Evolutionary conservation across 768 basidiomycete genomes (phyloP), one percentile per base, ranked within the genome.

Genomic region (Tylopilus vinaceipallidus): DNA sequence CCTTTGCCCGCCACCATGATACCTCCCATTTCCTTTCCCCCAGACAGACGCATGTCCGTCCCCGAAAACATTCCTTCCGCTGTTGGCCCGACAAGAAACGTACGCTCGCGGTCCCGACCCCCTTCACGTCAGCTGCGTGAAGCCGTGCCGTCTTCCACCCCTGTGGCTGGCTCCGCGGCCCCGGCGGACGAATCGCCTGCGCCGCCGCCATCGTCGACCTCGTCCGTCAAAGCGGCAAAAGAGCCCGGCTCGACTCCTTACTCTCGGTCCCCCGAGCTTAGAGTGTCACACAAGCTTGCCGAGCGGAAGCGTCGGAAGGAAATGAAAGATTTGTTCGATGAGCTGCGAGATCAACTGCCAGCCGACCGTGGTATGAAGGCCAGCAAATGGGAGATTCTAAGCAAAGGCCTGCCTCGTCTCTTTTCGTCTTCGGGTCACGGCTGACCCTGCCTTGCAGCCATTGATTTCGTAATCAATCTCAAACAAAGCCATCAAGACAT

Each of bases 311-410:
- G 97, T 59, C 78, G 97, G 69, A 98, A 95, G 71, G 97, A 99
- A 72, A 99, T 99, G 97, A 97, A 97, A 66, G 95, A 98, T 52
- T 69, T 99, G 37, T 98, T 98, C 64, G 97, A 99, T 59, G 97
- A 99, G 67, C 72, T 99, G 55, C 80, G 93, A 50, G 95, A 97
- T 67, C 84, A 91, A 61, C 73, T 99, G 22, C 97, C 97, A 2
- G 86, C 87, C 44, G 93, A 93, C 73, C 81, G 88, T 45, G 93
- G 88, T 36, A 90, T 94, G 84, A 98, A 98, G 65, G 88, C 92
- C 17, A 94, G 91, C 73, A 99, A 99, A 73, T 98, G 95, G 97
- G 97, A 99, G 74, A 98, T 98, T 53, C 72, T 99, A 29, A 95
- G 86, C 71, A 95, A 97, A 84, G 91, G 95, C 91, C 57, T 55